Percentiles rank a stretch among this genome's conserved stretches.
Conservation (phyloP, 257 asterid genomes). For the Capsicum chinense region DNA sequence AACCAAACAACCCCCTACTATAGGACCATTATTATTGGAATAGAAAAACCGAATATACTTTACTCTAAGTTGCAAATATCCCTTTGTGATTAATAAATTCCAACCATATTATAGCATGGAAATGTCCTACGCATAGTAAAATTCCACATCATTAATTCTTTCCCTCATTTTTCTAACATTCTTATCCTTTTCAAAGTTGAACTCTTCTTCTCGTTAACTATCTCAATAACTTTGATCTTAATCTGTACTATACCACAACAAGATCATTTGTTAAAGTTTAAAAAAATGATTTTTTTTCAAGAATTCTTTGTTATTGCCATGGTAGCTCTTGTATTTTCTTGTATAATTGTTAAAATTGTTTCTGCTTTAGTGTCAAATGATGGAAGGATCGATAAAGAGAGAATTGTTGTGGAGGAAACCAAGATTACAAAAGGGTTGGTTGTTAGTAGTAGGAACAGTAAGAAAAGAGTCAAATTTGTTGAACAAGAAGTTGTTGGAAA, state of each 20-base stretch:
- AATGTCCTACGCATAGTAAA: constrained; percentile 3
- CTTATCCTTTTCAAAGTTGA: constrained; percentile 25
- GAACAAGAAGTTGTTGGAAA: constrained; percentile 54
- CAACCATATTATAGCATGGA: neutral
- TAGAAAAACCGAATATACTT: constrained; percentile 62
- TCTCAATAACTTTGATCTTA: constrained; percentile 26
- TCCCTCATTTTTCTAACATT: neutral
- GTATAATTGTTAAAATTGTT: constrained; percentile 56
- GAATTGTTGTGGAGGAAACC: constrained; percentile 38
- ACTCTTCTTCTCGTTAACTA: constrained; percentile 20
- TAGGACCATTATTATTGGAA: neutral
- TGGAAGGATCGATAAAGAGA: constrained; percentile 37
- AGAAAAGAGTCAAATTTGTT: constrained; percentile 53
- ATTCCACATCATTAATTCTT: constrained; percentile 30
- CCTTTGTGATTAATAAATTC: constrained; percentile 31
- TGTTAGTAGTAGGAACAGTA: constrained; percentile 43
- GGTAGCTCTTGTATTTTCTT: constrained; percentile 45
- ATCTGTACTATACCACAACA: neutral
- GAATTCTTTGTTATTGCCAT: constrained; percentile 52
- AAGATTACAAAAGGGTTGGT: constrained; percentile 41
- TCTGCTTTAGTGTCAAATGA: constrained; percentile 42
- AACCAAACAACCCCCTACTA: neutral
- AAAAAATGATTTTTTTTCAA: constrained; percentile 55
- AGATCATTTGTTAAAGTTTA: constrained; percentile 4
- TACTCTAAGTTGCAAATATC: constrained; percentile 54